Evolutionary conservation across 768 basidiomycete genomes (phyloP), one percentile per base, ranked within the genome.

Genomic region (Calocybe indica): DNA sequence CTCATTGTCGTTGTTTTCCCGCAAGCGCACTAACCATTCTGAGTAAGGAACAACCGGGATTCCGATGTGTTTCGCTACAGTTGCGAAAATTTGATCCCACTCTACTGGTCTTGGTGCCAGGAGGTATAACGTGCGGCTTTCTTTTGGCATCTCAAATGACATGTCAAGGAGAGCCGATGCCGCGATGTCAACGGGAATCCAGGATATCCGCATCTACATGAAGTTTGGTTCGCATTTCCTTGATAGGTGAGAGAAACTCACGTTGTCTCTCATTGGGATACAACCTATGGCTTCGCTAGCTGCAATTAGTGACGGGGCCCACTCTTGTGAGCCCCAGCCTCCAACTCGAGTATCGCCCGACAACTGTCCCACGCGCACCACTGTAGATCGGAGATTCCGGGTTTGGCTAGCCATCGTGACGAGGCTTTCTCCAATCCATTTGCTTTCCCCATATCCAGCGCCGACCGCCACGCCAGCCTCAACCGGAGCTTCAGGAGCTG

Each of bases 351-450:
- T 51, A 5, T 61, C 62, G 4, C 68, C 71, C 10, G 58, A 50
- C 46, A 74, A 55, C 49, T 72, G 69, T 7, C 72, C 67, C 7
- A 72, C 56, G 29, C 71, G 68, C 15, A 69, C 58, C 10, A 60
- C 49, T 7, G 60, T 40, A 3, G 62, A 52, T n/a, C 55, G 55
- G 22, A 66, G 49, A 1, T 46, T 38, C 7, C 53, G 51, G 4
- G 47, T 13, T 31, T 43, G 32, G 7, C 58, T 52, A 13, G 57
- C 66, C 7, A 40, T 53, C 11, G 48, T 37, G n/a, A 71, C 52
- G 33, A 75, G 60, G 6, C 59, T 49, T 51, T 76, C 75, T 1
- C 63, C 59, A 6, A 75, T 62, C 69, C 68, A 72, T 59, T 73
- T 73, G n/a, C 64, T 64, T 45, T 72, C 70, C 13, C 55, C 54